Conservation (phyloP, 441 rosid species). For the Caryocar brasiliense region DNA sequence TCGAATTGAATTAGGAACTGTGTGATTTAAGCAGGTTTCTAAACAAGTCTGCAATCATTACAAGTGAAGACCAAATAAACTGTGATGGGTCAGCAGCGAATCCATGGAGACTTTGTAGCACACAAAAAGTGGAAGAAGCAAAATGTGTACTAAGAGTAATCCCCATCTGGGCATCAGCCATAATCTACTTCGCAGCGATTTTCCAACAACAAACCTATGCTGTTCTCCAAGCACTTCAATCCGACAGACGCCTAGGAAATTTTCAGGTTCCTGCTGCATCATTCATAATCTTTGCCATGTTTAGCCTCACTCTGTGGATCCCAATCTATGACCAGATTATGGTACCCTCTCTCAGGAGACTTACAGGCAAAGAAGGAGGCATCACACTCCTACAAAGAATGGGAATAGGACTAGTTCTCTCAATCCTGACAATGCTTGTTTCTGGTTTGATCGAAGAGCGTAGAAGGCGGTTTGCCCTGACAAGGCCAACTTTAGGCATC, state of each 20-base stretch:
- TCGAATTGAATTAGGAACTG: too few relatives aligned
- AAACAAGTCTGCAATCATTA: slow-evolving; percentile 35
- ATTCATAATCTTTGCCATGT: slow-evolving; percentile 29
- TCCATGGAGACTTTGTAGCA: slow-evolving; percentile 26
- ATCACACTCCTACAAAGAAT: slow-evolving; percentile 25
- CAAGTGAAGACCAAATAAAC: slow-evolving; percentile 16
- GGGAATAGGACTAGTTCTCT: slow-evolving; percentile 28
- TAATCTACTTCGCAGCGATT: slow-evolving; percentile 25
- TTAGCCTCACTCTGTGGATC: slow-evolving; percentile 35
- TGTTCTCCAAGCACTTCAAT: slow-evolving; percentile 36
- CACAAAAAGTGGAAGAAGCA: slow-evolving; percentile 41
- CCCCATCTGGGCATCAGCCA: slow-evolving; percentile 42
- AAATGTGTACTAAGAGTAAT: slow-evolving; percentile 37
- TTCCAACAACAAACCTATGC: slow-evolving; percentile 40
- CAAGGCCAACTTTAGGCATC: slow-evolving; percentile 23
- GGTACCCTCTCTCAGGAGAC: slow-evolving; percentile 24
- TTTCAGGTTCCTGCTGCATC: slow-evolving; percentile 32
- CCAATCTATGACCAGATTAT: slow-evolving; percentile 34
- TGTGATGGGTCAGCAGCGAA: slow-evolving; percentile 20
- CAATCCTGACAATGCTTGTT: slow-evolving; percentile 17
- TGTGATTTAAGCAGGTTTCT: slow-evolving; percentile 30
- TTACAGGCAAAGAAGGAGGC: slow-evolving; percentile 23
- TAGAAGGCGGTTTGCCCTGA: slow-evolving; percentile 22
- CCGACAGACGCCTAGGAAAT: slow-evolving; percentile 20
- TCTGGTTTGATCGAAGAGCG: slow-evolving; percentile 26